These are phyloP conservation scores for Talaromyces piceae DNA, from an alignment of 2,329 filamentous ascomycete genomes.

Conservation along the genomic window DNA sequence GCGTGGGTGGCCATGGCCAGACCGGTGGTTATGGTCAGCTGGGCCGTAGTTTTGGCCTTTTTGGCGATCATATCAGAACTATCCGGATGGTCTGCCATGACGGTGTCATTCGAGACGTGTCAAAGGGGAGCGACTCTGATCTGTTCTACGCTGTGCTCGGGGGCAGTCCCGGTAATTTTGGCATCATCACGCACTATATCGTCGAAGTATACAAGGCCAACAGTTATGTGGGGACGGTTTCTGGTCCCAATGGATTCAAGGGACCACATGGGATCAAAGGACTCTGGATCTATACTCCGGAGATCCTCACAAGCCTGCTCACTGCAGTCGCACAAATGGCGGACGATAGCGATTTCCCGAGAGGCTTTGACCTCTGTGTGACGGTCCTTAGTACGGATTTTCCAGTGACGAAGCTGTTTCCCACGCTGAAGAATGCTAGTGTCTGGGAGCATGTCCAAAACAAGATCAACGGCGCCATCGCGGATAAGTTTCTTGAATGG, in stretches of 20 bases:
- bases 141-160: conserved; percentile 26
- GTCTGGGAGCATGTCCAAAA: conserved; percentile 27
- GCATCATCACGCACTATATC: conserved; percentile 26
- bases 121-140: conserved; percentile 18
- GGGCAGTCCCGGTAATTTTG: conserved; percentile 28
- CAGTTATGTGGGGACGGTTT: conserved; percentile 20
- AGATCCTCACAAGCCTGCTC: conserved; percentile 33
- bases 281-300: conserved; percentile 34
- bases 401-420: conserved; percentile 29
- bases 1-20: conserved; percentile 42
- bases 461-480: no score
- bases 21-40: conserved; percentile 45
- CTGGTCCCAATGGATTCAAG: conserved; percentile 2
- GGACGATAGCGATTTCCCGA: conserved; percentile 37
- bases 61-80: conserved; percentile 23
- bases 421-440: conserved; percentile 22
- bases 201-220: conserved; percentile 34
- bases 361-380: conserved; percentile 43
- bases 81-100: conserved; percentile 24
- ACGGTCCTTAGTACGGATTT: conserved; percentile 40
- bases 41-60: conserved; percentile 37
- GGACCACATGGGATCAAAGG: conserved; percentile 39
- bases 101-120: conserved; percentile 19
- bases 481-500: no score
- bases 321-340: conserved; percentile 39